Evolutionary conservation across 441 rosid genomes (phyloP), one percentile per base, ranked within the genome.

Genomic region (Pelargonium exstipulatum): DNA sequence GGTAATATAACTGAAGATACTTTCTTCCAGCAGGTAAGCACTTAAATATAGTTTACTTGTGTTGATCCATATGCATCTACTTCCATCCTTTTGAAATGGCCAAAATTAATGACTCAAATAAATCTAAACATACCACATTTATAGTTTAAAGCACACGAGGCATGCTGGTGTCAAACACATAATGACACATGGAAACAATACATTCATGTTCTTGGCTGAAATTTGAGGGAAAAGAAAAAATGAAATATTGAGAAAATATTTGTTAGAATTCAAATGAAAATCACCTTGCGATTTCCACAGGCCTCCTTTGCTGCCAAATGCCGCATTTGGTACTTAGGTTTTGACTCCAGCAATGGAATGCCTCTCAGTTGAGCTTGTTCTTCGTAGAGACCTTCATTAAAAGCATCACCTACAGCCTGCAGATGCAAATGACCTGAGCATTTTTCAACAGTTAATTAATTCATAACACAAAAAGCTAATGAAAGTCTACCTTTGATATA

Each of bases 371-470:
- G 86, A 62, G 97, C 98, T 79, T 95, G 99, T 73, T 86, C 96
- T 81, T 95, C 99, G 76, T 92, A 92, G 49, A 95, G 70, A 70
- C 99, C 99, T 81, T 92, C 99, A 81, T 89, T 95, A 77, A 95
- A 95, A 71, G 93, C 99, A 85, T 95, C 99, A 69, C 99, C 99
- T 51, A 92, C 99, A 62, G 99, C 99, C 99, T 95, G 86, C 65
- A 74, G 72, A 14, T 62, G 35, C 64, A 73, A 67, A 70, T 24
- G 35, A 53, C 64, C 63, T 6, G 20, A 68, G 61, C 51, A 16
- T 58, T 62, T 37, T 71, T 55, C 63, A 20, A 69, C 40, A 65
- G 69, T 29, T n/a, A 58, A 73, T 69, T 67, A 62, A 77, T 62
- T 63, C 64, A 66, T 32, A 46, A 66, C 63, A 22, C 1, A 62